Base-by-base conservation (phyloP, 108 stramenopile genomes). In the Craspedostauros australis region DNA sequence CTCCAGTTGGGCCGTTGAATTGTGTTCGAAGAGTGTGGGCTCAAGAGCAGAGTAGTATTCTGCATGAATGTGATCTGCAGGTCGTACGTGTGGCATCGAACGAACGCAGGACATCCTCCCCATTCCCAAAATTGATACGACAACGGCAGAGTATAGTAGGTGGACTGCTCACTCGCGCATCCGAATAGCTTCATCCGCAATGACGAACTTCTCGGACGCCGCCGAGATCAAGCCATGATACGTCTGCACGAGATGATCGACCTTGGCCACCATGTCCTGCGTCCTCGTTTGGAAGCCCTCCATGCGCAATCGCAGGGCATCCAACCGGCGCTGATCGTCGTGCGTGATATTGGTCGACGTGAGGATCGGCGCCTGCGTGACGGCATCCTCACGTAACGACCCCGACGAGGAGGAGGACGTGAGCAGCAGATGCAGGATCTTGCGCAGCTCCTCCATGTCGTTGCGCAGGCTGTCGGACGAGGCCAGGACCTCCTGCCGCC, bases 331-430 rank as follows among this genome's bases (percentile, higher is more conserved):
- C 34, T 66, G 46, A 9, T 59, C 61, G 5, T 79, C 66, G 2
- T 55, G 75, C 19, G 73, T 50, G 4, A 70, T 40, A 21, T 55
- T 37, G 39, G 53, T 44, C 38, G 70, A 64, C 8, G 72, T 40
- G 25, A 88, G 22, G 48, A 89, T 83, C 1, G 88, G 82, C 19
- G 80, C 79, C 40, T 84, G 68, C 9, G 76, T 76, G 25, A 80
- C 59, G 25, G 66, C 52, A 19, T 71, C 61, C 19, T 51, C 38
- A 4, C 48, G 57, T 0, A 73, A n/a, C 1, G 8, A 21, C 6
- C 51, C 52, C n/a, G 39, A 23, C 16, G 37, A 42, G 39, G 22
- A 46, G 37, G 60, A 26, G 24, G 39, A 30, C 29, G 40, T 39
- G n/a, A 37, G 0, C 26, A 60, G 39, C 24, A 85, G 53, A 59